Evolutionary conservation across 1,139 yeast genomes (phyloP), one percentile per base, ranked within the genome.

Genomic region (Candida freyschussii): DNA sequence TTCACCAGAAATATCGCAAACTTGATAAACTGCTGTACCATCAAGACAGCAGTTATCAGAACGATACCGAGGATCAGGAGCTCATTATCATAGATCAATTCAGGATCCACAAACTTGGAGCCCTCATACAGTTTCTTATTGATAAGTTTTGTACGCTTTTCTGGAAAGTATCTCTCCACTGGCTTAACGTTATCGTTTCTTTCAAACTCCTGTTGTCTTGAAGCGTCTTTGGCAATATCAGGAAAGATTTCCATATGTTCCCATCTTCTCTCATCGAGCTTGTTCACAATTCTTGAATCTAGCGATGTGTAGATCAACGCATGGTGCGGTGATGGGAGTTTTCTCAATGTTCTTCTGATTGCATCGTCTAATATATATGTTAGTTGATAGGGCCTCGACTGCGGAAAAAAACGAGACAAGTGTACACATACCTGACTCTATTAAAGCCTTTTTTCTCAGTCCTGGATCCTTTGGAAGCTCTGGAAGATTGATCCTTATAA

Each of bases 261-360:
- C 46, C 50, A 47, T 14, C 41, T 32, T n/a, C 27, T 40, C 24
- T 50, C 53, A 13, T 40, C 41, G 6, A 26, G 28, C 15, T 34
- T 43, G 19, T 44, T 43, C 3, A 40, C 8, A 2, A 34, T 23
- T 18, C 40, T 40, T 2, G 46, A 41, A 12, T 41, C 38, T 9
- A 55, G 33, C 0, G 64, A 53, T 0, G 84, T 74, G 30, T 74
- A 55, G 6, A 81, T 55, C 4, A 82, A 58, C 4, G 81, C 62
- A 36, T 67, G 67, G 40, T 70, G 69, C 0, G 91, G 89, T 0
- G 85, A 68, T 0, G 93, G 91, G n/a, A 78, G 52, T 43, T 74
- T 76, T 21, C 83, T 67, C 18, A 78, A 48, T 11, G 80, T 65
- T 26, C 63, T 62, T 32, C 78, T 49, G n/a, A 64, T 24, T 5